These are phyloP conservation scores for Aureobasidium pullulans DNA, from an alignment of 2,329 filamentous ascomycete species.

Conservation along the genomic window DNA sequence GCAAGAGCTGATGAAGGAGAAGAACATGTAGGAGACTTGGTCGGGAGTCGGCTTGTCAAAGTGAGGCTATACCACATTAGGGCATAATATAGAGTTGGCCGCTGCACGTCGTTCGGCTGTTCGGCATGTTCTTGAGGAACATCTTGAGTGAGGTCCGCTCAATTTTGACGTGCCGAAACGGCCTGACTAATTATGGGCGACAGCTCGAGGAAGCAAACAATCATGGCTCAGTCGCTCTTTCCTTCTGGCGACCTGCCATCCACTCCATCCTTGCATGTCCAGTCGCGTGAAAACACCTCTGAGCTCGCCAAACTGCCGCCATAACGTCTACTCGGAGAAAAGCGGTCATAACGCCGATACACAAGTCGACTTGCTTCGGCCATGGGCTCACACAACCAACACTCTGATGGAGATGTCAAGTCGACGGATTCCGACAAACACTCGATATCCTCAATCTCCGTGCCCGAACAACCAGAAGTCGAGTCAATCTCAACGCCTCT, in stretches of 20 bases:
- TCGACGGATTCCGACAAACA: neutral
- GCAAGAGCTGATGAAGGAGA: neutral
- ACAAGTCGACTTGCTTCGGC: neutral
- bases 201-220: neutral
- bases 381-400: constrained; percentile 2
- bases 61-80: neutral
- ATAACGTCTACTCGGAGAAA: neutral
- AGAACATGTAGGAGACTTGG: neutral
- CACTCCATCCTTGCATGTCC: neutral
- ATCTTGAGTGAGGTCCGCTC: neutral
- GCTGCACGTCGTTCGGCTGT: neutral
- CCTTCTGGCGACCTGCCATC: too few species aligned
- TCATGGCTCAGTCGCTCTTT: neutral
- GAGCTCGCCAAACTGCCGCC: neutral
- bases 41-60: neutral
- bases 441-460: neutral
- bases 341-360: neutral
- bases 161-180: neutral
- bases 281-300: neutral
- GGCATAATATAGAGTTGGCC: neutral
- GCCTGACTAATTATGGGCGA: neutral
- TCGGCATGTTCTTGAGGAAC: neutral
- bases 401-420: neutral
- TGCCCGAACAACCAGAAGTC: neutral
- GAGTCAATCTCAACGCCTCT: neutral